phyloP scores from a whole-genome alignment of 495 filamentous ascomycete species.

The Poronia punctata region DNA sequence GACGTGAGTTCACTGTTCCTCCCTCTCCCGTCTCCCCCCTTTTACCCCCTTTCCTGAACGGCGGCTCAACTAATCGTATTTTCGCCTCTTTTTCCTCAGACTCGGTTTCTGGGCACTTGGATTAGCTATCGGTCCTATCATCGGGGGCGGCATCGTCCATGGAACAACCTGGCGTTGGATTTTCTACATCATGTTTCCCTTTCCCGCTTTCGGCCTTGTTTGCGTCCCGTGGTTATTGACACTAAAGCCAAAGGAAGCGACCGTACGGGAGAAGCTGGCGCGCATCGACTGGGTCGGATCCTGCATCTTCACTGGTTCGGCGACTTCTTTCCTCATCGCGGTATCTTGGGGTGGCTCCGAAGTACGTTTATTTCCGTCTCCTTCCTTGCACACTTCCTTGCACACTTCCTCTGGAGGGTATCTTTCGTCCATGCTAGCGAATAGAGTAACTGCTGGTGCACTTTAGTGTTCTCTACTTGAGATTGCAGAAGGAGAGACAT shows the following conservation, averaged over 20 bases:
- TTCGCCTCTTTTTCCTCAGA: no score
- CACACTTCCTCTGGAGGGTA: no score
- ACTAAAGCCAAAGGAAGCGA: constrained; percentile 24
- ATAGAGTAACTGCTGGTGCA: no score
- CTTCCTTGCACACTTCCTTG: background rate
- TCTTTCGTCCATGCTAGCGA: no score
- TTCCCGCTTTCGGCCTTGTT: constrained; percentile 29
- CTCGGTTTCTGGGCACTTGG: constrained; percentile 62
- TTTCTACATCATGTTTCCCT: constrained; percentile 38
- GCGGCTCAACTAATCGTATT: no score
- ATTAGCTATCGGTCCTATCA: constrained; percentile 62
- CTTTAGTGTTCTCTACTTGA: background rate
- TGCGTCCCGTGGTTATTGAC: constrained; percentile 29
- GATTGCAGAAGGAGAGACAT: background rate
- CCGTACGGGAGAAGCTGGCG: constrained; percentile 23
- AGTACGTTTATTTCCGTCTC: constrained; percentile 3
- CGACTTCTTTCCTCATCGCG: constrained; percentile 46
- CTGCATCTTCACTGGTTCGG: constrained; percentile 39
- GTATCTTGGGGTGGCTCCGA: constrained; percentile 49
- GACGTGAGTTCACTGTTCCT: constrained; percentile 33
- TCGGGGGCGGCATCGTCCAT: constrained; percentile 69
- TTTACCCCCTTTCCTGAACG: no score
- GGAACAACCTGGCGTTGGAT: constrained; percentile 35
- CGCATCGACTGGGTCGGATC: constrained; percentile 35
- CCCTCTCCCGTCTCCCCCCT: no score